These are phyloP conservation scores for Lachancea cidri DNA, from an alignment of 805 yeast genomes.

Conservation along the genomic window DNA sequence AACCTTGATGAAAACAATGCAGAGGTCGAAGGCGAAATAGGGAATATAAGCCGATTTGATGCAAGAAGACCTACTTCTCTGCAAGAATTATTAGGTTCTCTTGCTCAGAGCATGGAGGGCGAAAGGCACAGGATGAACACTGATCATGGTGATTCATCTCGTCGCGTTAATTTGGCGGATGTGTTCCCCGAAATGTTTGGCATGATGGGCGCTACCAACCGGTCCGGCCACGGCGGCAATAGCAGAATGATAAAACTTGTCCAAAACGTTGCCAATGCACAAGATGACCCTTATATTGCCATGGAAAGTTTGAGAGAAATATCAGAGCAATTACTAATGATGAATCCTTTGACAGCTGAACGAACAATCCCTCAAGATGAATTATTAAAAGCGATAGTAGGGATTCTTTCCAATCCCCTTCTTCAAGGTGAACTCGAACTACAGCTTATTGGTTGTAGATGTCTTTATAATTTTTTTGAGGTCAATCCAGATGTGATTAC, in stretches of 20 bases:
- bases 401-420: conserved; percentile 51
- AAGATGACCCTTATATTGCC: conserved; percentile 54
- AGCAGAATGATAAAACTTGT: conserved; percentile 25
- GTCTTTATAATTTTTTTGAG: conserved; percentile 76
- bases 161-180: conserved; percentile 29
- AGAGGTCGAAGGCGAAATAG: conserved; percentile 16
- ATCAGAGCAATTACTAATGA: conserved; percentile 61
- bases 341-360: conserved; percentile 59
- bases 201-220: conserved; percentile 26
- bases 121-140: not conserved
- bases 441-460: conserved; percentile 79
- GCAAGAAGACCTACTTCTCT: conserved; percentile 3
- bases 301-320: conserved; percentile 62
- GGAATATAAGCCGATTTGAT: conserved; percentile 10
- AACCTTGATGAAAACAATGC: conserved; percentile 11
- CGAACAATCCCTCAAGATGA: conserved; percentile 56
- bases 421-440: conserved; percentile 66
- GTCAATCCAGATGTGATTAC: conserved; percentile 60
- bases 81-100: conserved; percentile 15
- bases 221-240: conserved; percentile 9
- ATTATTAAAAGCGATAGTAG: conserved; percentile 50
- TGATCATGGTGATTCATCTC: conserved; percentile 3
- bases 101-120: conserved; percentile 11
- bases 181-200: conserved; percentile 38
- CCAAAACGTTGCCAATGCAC: conserved; percentile 25